phyloP scores from a whole-genome alignment of 2,329 filamentous ascomycete species.

The Didymella pomorum region DNA sequence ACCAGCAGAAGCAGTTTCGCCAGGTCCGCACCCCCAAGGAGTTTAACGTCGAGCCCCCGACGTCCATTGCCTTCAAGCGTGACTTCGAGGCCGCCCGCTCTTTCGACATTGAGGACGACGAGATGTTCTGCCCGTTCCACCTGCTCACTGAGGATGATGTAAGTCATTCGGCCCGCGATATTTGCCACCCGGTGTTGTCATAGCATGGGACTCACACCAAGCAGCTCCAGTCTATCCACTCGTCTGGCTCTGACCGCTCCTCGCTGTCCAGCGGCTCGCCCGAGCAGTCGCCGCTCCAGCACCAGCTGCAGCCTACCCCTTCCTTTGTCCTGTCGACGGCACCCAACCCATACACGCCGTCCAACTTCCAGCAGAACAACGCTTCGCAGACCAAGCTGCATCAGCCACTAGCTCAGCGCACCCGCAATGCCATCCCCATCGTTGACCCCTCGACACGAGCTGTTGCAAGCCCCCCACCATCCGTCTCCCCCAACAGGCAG shows the following conservation, averaged over 20 bases:
- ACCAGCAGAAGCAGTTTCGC: conserved; percentile 89
- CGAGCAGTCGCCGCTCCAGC: conserved; percentile 88
- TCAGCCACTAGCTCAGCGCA: conserved; percentile 87
- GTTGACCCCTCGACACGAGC: conserved; percentile 94
- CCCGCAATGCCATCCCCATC: conserved; percentile 95
- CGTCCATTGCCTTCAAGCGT: conserved; percentile 79
- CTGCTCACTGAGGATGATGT: conserved; percentile 94
- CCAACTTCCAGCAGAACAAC: conserved; percentile 65
- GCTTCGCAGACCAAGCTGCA: conserved; percentile 78
- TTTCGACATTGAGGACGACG: conserved; percentile 94
- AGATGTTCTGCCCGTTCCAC: conserved; percentile 89
- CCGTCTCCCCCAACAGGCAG: conserved; percentile 70
- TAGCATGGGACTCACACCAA: conserved; percentile 45
- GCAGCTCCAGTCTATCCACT: conserved; percentile 90
- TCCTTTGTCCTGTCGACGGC: conserved; percentile 74
- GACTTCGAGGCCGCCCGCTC: conserved; percentile 91
- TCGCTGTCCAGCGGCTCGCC: conserved; percentile 95
- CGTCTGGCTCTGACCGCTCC: conserved; percentile 87
- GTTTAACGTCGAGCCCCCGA: conserved; percentile 74
- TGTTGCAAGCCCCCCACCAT: conserved; percentile 86
- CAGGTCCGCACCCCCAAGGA: conserved; percentile 88
- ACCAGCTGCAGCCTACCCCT: conserved; percentile 75
- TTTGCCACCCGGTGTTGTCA: conserved; percentile 38
- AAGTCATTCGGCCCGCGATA: conserved; percentile 49
- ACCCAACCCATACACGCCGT: conserved; percentile 64